These are phyloP conservation scores for Garcia nutans DNA, from an alignment of 345 rosid genomes.

Conservation along the genomic window DNA sequence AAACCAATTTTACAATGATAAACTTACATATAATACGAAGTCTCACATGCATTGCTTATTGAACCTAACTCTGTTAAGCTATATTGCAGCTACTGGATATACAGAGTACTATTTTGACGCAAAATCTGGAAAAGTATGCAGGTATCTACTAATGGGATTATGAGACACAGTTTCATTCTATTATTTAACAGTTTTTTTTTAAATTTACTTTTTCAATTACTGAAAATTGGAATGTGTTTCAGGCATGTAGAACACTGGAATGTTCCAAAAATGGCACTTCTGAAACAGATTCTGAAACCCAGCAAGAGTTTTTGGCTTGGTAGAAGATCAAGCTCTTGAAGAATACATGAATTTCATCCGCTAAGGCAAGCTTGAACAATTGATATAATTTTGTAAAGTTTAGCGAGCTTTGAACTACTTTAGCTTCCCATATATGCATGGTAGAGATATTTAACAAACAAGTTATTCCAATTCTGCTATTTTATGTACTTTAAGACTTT, in stretches of 20 bases:
- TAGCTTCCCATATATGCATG: no score
- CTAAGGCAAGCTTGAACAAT: no score
- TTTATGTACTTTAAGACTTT: no score
- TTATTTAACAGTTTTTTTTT: no score
- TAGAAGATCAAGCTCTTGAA: slow-evolving; percentile 10
- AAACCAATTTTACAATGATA: not conserved
- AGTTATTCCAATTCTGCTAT: no score
- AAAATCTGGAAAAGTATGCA: slow-evolving; percentile 74
- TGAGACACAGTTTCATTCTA: no score
- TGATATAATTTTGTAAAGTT: no score
- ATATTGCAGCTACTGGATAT: slow-evolving; percentile 75
- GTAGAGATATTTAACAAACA: no score
- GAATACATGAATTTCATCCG: not conserved
- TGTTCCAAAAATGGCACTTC: slow-evolving; percentile 61
- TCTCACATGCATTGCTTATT: not conserved
- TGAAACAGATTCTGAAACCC: slow-evolving; percentile 65
- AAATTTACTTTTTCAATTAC: not conserved
- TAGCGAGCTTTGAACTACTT: no score
- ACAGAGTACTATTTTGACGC: slow-evolving; percentile 76
- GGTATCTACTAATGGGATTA: slow-evolving; percentile 33
- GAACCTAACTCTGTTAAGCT: not conserved
- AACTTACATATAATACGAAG: no score
- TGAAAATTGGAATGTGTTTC: slow-evolving; percentile 5
- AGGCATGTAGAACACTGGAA: slow-evolving; percentile 92
- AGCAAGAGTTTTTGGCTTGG: slow-evolving; percentile 43